Conservation (phyloP, 768 basidiomycete genomes). For the Podaxis pistillaris region DNA sequence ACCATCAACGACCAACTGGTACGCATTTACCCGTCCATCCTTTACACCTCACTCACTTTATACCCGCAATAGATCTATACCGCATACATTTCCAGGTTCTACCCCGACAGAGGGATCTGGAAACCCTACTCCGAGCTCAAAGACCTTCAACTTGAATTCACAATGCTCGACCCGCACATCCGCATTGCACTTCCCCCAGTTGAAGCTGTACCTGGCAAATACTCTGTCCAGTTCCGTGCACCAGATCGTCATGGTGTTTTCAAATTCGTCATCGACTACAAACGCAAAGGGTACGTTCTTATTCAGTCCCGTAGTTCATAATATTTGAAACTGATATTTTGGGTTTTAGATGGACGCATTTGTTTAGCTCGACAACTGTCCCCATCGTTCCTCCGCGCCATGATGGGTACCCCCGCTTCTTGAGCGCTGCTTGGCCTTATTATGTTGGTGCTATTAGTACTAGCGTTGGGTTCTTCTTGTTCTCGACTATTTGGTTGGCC, state of each 20-base stretch:
- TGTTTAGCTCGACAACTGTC: constrained; percentile 72
- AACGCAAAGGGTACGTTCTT: constrained; percentile 74
- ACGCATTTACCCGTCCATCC: constrained; percentile 21
- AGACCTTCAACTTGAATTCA: constrained; percentile 94
- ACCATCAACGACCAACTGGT: constrained; percentile 87
- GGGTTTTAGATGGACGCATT: constrained; percentile 61
- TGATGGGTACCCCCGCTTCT: constrained; percentile 93
- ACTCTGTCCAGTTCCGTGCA: constrained; percentile 80
- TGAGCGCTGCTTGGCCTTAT: constrained; percentile 95
- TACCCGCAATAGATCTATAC: constrained; percentile 57
- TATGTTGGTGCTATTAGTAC: constrained; percentile 91
- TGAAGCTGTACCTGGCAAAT: constrained; percentile 57
- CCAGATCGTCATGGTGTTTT: constrained; percentile 98
- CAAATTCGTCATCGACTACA: constrained; percentile 92
- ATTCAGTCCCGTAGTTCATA: constrained; percentile 2
- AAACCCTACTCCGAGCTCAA: constrained; percentile 64
- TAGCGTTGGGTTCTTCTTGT: constrained; percentile 79
- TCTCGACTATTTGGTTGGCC: constrained; percentile 84
- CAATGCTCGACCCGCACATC: constrained; percentile 97
- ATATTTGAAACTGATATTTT: not conserved
- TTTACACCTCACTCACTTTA: constrained; percentile 4
- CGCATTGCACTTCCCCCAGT: constrained; percentile 73
- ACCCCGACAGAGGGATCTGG: constrained; percentile 60
- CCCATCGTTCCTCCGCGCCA: constrained; percentile 92
- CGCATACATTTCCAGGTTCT: constrained; percentile 68